Evolutionary conservation across 495 filamentous ascomycete genomes (phyloP), one percentile per base, ranked within the genome.

Genomic region (Aspergillus egyptiacus): DNA sequence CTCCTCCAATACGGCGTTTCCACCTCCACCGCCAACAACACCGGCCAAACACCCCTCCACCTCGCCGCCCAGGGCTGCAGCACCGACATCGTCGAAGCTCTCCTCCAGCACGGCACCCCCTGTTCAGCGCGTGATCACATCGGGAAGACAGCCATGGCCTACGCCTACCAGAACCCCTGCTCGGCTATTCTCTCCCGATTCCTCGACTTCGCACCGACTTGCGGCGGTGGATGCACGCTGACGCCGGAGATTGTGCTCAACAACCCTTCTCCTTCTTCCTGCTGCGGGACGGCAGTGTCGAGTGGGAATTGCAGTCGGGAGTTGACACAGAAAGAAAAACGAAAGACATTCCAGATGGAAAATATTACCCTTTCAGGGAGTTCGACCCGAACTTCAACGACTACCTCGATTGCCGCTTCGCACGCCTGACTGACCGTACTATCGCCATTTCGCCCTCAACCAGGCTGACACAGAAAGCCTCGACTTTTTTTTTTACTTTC

Each of bases 151-250:
- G 24, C 51, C n/a, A 24, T 54, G 2, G 43, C 36, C 38, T 54
- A 54, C 51, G 51, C 51, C 37, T 54, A 54, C 19, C n/a, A 48
- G 15, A 54, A 48, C 24, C 17, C 36, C 15, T 23, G 20, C 15
- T 6, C 13, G 5, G 31, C 38, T 7, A 33, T 54, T 6, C 6
- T 54, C 6, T 17, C 34, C 5, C 18, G 31, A 0, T 54, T 54
- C 19, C 30, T 48, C 17, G 25, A 48, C 7, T 48, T 28, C 37
- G 31, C 51, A 0, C 36, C 51, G 8, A 10, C 14, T 3, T 48
- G 44, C n/a, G 51, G 51, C 1, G 22, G 9, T 11, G 27, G 36
- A 1, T 54, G 51, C 32, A 19, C 35, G n/a, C 45, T 54, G 1
- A 54, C 51, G 0, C 51, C 51, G 0, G 37, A 42, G 11, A 48